These are phyloP conservation scores for Agroathelia rolfsii DNA, from an alignment of 1,284 basidiomycete species.

Conservation along the genomic window DNA sequence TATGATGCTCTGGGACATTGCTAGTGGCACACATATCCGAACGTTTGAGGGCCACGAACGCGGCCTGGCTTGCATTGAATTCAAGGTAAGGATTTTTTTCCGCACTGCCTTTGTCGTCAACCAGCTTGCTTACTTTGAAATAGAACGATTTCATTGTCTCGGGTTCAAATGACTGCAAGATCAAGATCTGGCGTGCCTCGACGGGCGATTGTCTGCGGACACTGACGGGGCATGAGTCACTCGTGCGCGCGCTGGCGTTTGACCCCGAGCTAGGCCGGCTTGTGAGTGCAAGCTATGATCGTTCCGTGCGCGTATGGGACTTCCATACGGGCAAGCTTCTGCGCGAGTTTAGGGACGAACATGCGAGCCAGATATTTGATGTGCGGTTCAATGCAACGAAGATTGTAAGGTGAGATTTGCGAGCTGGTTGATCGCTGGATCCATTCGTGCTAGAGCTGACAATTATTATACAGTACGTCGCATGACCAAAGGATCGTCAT, in stretches of 20 bases:
- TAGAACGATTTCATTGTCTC: conserved; percentile 74
- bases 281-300: conserved; percentile 78
- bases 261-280: conserved; percentile 60
- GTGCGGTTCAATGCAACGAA: conserved; percentile 70
- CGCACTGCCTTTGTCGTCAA: no score
- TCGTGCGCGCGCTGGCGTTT: conserved; percentile 76
- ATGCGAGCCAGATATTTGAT: conserved; percentile 81
- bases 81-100: conserved; percentile 44
- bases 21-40: conserved; percentile 56
- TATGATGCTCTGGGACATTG: conserved; percentile 84
- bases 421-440: no score
- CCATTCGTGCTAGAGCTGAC: no score
- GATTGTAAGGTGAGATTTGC: conserved; percentile 72
- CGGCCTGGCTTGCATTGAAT: conserved; percentile 83
- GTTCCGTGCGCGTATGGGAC: conserved; percentile 76
- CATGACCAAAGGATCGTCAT: conserved; percentile 73
- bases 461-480: conserved; percentile 62
- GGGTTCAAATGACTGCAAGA: conserved; percentile 82
- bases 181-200: conserved; percentile 72
- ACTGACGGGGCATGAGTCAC: conserved; percentile 67
- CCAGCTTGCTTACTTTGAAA: conserved; percentile 5
- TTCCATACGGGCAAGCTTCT: no score
- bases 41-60: conserved; percentile 79
- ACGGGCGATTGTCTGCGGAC: conserved; percentile 71
- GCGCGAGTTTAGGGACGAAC: conserved; percentile 59